These are phyloP conservation scores for Yamadazyma laniorum DNA, from an alignment of 805 yeast genomes.

Conservation along the genomic window DNA sequence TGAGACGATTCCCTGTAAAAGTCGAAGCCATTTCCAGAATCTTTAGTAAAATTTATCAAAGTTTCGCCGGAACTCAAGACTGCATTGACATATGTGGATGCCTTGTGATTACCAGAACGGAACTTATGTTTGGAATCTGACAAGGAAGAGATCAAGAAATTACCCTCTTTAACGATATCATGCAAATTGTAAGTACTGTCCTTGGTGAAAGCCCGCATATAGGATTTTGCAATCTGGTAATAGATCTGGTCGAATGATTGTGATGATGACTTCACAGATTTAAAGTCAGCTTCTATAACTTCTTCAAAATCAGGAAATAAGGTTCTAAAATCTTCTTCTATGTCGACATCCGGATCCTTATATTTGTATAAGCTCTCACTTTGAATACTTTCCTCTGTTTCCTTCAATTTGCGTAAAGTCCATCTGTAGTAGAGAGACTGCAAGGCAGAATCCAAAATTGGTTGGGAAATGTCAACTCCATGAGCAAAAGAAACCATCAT, in stretches of 20 bases:
- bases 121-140: slow-evolving; percentile 8
- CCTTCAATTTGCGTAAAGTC: slow-evolving; percentile 68
- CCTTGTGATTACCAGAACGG: slow-evolving; percentile 5
- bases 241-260: slow-evolving; percentile 45
- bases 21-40: slow-evolving; percentile 30
- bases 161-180: slow-evolving; percentile 42
- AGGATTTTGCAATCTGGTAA: slow-evolving; percentile 47
- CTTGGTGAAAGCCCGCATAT: slow-evolving; percentile 41
- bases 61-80: slow-evolving; percentile 16
- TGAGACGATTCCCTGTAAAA: slow-evolving; percentile 65
- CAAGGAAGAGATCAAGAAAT: slow-evolving; percentile 12
- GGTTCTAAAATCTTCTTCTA: slow-evolving; percentile 74
- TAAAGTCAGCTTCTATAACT: slow-evolving; percentile 30
- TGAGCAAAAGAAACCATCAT: slow-evolving; percentile 44
- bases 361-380: slow-evolving; percentile 65
- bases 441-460: slow-evolving; percentile 39
- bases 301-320: slow-evolving; percentile 89
- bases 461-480: slow-evolving; percentile 5
- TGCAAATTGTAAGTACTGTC: slow-evolving; percentile 16
- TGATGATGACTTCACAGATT: slow-evolving; percentile 18
- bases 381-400: slow-evolving; percentile 60
- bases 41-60: slow-evolving; percentile 8
- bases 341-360: slow-evolving; percentile 59
- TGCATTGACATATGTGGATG: slow-evolving; percentile 3
- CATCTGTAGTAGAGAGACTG: slow-evolving; percentile 73